phyloP scores from a whole-genome alignment of 2,329 filamentous ascomycete genomes.

The Fusarium proliferatum region DNA sequence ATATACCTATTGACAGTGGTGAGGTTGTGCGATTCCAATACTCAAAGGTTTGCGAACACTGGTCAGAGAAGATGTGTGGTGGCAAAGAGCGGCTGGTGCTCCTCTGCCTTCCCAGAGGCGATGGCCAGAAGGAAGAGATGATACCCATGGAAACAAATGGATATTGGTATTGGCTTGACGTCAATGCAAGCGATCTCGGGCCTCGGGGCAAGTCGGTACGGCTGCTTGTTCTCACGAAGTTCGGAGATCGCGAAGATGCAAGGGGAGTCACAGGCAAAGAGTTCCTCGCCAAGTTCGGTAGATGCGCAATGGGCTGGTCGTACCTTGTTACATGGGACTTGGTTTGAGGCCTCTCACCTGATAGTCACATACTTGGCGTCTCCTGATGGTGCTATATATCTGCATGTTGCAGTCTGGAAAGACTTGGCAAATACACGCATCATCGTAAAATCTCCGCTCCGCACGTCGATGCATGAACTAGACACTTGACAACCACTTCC shows the following conservation, averaged over 20 bases:
- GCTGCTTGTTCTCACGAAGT: conserved; percentile 68
- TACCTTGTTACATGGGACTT: conserved; percentile 63
- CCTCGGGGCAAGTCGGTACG: conserved; percentile 74
- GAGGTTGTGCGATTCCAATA: conserved; percentile 81
- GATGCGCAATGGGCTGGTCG: conserved; percentile 58
- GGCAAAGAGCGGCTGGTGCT: conserved; percentile 77
- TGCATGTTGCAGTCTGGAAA: not conserved
- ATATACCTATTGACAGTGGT: conserved; percentile 69
- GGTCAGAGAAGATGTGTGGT: conserved; percentile 77
- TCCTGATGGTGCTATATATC: conserved; percentile 1
- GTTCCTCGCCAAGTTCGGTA: conserved; percentile 57
- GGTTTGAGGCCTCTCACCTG: conserved; percentile 47
- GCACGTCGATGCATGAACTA: conserved; percentile 24
- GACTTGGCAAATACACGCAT: conserved; percentile 7
- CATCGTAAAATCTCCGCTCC: conserved; percentile 12
- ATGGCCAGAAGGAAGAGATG: conserved; percentile 75
- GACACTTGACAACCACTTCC: not conserved
- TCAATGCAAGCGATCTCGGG: conserved; percentile 73
- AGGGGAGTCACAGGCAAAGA: conserved; percentile 62
- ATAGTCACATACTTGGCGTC: conserved; percentile 19
- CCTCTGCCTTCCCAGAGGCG: conserved; percentile 72
- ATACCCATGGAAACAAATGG: conserved; percentile 82
- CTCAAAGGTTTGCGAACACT: conserved; percentile 82
- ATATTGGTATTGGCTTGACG: conserved; percentile 84
- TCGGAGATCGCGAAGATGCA: conserved; percentile 61